Base-by-base conservation (phyloP, 176 grass and related monocot genomes). In the Poa pratensis region DNA sequence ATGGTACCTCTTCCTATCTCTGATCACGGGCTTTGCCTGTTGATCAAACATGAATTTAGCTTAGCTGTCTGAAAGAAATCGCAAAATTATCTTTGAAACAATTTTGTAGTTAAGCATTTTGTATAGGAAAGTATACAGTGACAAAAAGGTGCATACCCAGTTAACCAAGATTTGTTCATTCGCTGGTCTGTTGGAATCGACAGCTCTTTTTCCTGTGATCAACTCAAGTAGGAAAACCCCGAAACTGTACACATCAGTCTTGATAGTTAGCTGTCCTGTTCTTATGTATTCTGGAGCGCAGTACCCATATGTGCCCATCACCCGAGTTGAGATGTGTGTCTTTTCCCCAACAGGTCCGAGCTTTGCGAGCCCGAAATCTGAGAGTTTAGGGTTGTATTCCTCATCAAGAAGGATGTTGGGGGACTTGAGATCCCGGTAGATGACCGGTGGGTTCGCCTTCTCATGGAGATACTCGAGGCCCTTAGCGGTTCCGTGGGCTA, bases 241-340 rank as follows among this genome's bases (percentile, higher is more conserved):
- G 45, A 91, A 99, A 82, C 90, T 96, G 69, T 96, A 99, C 7
- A 99, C 91, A 34, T 99, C 93, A 10, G 90, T 92, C 89, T 96
- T 96, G 40, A 75, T 74, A 80, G 89, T 99, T 79, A 96, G 84
- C 69, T 92, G 72, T 3, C 94, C 88, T 15, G 78, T 86, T 52
- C 82, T 85, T 86, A 88, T 49, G 24, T 99, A 99, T 86, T 99
- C 94, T 3, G 96, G 96, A 69, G 96, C 91, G 12, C 91, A 96
- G 37, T 99, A 96, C 12, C 96, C 96, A 45, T 91, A 99, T 45
- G 90, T 96, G 50, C 93, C 93, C 96, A 96, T 96, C 63, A 98
- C 86, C 51, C 91, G 80, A 50, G 90, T 91, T 45, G 93, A 89
- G 78, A 90, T 87, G 20, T 88, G 79, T 17, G 85, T 58, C 14